phyloP scores from a whole-genome alignment of 1,284 basidiomycete genomes.

The Moesziomyces sp. region DNA sequence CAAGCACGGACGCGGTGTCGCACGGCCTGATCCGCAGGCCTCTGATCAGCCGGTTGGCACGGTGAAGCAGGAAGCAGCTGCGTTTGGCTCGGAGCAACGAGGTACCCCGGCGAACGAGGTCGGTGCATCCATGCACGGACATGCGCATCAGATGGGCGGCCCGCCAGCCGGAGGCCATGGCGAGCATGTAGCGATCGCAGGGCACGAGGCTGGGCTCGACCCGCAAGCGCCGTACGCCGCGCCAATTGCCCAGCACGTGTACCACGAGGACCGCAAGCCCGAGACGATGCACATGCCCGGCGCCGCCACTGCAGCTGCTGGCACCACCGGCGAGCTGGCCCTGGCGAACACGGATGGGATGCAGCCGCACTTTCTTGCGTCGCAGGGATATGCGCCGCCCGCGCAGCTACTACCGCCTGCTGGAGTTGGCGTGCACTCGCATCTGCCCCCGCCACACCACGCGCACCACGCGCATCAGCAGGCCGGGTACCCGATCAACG shows the following conservation, averaged over 20 bases:
- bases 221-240: no score
- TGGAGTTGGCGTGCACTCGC: background rate
- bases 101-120: no score
- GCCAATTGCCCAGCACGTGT: background rate
- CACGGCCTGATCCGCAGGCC: no score
- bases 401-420: conserved; percentile 5
- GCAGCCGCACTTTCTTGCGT: conserved; percentile 6
- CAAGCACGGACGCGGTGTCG: no score
- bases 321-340: background rate
- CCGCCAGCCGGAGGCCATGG: no score
- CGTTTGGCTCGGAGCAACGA: no score
- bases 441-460: conserved; percentile 12
- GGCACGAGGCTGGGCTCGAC: no score
- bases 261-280: background rate
- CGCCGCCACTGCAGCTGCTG: background rate
- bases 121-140: no score
- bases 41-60: no score
- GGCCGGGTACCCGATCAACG: conserved; percentile 22
- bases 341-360: background rate
- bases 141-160: no score
- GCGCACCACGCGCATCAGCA: conserved; percentile 13
- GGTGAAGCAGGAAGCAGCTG: no score
- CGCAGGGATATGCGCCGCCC: background rate
- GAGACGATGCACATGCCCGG: background rate
- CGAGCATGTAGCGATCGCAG: no score